phyloP scores from a whole-genome alignment of 2,329 filamentous ascomycete species.

The Venturia oleaginea region DNA sequence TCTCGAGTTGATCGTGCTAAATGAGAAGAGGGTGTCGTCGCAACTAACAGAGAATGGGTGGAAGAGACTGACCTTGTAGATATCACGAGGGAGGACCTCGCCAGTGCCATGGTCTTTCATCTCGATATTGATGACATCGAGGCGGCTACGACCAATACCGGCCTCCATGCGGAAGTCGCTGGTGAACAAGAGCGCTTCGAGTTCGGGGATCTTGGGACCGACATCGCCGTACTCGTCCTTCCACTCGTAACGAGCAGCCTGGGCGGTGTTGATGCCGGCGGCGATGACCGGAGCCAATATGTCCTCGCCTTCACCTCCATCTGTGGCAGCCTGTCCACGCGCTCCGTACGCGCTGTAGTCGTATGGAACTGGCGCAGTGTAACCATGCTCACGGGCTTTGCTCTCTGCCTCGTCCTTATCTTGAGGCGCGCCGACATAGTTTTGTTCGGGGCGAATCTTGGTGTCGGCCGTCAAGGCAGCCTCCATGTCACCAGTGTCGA shows the following conservation, averaged over 20 bases:
- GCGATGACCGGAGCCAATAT: background rate
- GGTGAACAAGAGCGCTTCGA: slow-evolving; percentile 70
- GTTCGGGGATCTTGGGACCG: slow-evolving; percentile 53
- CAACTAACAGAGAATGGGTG: slow-evolving; percentile 10
- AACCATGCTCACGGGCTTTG: slow-evolving; percentile 11
- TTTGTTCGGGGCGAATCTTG: background rate
- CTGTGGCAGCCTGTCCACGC: background rate
- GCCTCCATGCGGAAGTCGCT: slow-evolving; percentile 40
- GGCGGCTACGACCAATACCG: slow-evolving; percentile 51
- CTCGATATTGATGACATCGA: background rate
- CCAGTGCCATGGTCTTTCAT: background rate
- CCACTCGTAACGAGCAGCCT: slow-evolving; percentile 60
- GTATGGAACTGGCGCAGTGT: slow-evolving; percentile 6
- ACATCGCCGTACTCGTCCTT: slow-evolving; percentile 78
- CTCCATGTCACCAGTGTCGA: slow-evolving; percentile 1
- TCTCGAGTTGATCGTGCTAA: no score
- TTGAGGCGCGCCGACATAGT: slow-evolving; percentile 6
- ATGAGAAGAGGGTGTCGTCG: no score
- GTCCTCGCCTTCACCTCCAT: slow-evolving; percentile 15
- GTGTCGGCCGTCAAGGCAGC: background rate
- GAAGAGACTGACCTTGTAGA: slow-evolving; percentile 38
- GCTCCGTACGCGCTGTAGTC: slow-evolving; percentile 9
- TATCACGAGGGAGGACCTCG: slow-evolving; percentile 32
- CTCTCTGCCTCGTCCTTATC: background rate
- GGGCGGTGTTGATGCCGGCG: background rate